Evolutionary conservation across 768 basidiomycete genomes (phyloP), one percentile per base, ranked within the genome.

Genomic region (Panus rudis): DNA sequence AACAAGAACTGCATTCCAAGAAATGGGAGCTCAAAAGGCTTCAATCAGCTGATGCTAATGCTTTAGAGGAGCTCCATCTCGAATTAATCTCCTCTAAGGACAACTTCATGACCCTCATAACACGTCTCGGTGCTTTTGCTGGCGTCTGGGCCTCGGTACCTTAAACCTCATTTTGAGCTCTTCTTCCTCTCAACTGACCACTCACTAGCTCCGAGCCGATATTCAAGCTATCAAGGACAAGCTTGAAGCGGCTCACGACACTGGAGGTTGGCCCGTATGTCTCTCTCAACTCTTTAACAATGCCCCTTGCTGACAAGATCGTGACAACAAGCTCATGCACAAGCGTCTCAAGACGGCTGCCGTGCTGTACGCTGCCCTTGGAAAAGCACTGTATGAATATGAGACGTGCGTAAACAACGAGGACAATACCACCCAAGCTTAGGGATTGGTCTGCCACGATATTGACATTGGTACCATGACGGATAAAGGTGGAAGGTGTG

Each of bases 161-260:
- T n/a, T n/a, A n/a, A n/a, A n/a, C n/a, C n/a, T n/a, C n/a, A n/a
- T n/a, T n/a, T n/a, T n/a, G n/a, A n/a, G n/a, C n/a, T n/a, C n/a
- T n/a, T n/a, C n/a, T n/a, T n/a, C n/a, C n/a, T n/a, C n/a, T n/a
- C n/a, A n/a, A n/a, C n/a, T n/a, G n/a, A n/a, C n/a, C n/a, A n/a
- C n/a, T n/a, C n/a, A n/a, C n/a, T n/a, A n/a, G n/a, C n/a, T 35
- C 33, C 33, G 33, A 14, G 33, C 33, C 6, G 33, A 35, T 20
- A 7, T 35, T 35, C 33, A 35, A 20, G 33, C 33, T 7, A 35
- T 35, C 33, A 20, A 35, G 33, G 33, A 35, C n/a, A 35, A 35
- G 16, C 16, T 35, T 7, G 33, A 35, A 8, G n/a, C 6, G 10
- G 33, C 33, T 35, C 33, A 35, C 21, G 33, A 20, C 21, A 35